Base-by-base conservation (phyloP, 345 rosid genomes). In the Schrenkiella parvula region DNA sequence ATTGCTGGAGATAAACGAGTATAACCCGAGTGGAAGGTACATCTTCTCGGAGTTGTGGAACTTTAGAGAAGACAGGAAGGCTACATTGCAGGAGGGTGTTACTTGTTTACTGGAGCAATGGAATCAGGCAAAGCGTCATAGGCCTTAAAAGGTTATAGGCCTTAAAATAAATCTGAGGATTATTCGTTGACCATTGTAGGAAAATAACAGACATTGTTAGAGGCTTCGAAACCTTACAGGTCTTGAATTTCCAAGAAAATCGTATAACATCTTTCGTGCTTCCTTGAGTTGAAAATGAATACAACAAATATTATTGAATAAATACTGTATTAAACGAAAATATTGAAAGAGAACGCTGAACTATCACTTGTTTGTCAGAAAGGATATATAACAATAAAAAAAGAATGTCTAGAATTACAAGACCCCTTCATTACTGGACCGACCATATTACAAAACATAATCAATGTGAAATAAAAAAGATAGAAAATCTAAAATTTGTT, bases 21-120 rank as follows among this genome's bases (percentile, higher is more conserved):
- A 86, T 82, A 93, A 93, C 64, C 95, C 98, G 0, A 93, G 98
- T 70, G 98, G 97, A 68, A 86, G 93, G 70, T 93, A 89, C 61
- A 78, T 89, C 47, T 84, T 72, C 73, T 84, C 91, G 1, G 95
- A 95, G 81, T 50, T 91, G 68, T 95, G 99, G 96, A 88, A 87
- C 80, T 85, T 85, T 59, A 66, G 38, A 53, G 90, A 87, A 65
- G 83, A 83, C 51, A 88, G 80, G 68, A 88, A 73, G 76, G 96
- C 95, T 7, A 50, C 86, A 14, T 79, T 91, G 71, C 69, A 80
- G 73, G 96, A 93, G 67, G 93, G 96, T 43, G 87, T 81, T 29
- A 46, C 73, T 41, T 77, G 56, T 68, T 63, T 95, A 65, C 66
- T 95, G 76, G 78, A 85, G 60, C 69, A 73, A 15, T 85, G 87